phyloP scores from a whole-genome alignment of 306 rosid genomes.

The Gastrolobium bilobum region DNA sequence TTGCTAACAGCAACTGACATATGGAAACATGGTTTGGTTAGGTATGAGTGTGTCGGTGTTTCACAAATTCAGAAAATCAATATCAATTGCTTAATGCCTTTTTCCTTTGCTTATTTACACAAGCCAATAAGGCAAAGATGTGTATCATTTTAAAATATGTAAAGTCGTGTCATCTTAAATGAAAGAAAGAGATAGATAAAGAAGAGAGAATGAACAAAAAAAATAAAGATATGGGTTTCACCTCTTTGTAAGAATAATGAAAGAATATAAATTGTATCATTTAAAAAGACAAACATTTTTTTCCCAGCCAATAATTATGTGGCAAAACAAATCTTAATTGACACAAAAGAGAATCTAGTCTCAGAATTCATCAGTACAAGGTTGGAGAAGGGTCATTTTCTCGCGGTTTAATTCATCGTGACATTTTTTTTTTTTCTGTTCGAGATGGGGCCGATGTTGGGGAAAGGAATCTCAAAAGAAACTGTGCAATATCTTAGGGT shows the following conservation, averaged over 20 bases:
- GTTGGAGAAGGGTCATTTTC: slow-evolving; percentile 60
- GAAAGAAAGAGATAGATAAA: too few relatives aligned
- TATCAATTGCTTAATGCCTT: background rate
- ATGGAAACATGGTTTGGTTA: background rate
- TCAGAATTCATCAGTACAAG: slow-evolving; percentile 46
- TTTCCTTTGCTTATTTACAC: slow-evolving; percentile 31
- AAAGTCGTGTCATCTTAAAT: too few relatives aligned
- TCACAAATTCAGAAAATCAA: slow-evolving; percentile 37
- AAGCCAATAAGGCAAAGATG: slow-evolving; percentile 46
- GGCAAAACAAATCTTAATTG: slow-evolving; percentile 48
- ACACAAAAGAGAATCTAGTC: slow-evolving; percentile 33
- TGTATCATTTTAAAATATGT: too few relatives aligned
- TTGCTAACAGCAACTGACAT: background rate
- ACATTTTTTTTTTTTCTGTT: slow-evolving; percentile 35
- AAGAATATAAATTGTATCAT: too few relatives aligned
- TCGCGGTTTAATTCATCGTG: slow-evolving; percentile 19
- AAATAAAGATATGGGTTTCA: too few relatives aligned
- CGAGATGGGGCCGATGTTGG: background rate
- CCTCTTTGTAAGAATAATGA: too few relatives aligned
- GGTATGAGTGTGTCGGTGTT: slow-evolving; percentile 38
- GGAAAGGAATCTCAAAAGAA: background rate
- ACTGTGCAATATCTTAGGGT: background rate
- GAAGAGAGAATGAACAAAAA: too few relatives aligned
- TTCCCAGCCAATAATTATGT: slow-evolving; percentile 43
- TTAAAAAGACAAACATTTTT: too few relatives aligned